Evolutionary conservation across 192 early-diverging fungal genomes (phyloP), one percentile per base, ranked within the genome.

Genomic region (Umbelopsis vinacea): DNA sequence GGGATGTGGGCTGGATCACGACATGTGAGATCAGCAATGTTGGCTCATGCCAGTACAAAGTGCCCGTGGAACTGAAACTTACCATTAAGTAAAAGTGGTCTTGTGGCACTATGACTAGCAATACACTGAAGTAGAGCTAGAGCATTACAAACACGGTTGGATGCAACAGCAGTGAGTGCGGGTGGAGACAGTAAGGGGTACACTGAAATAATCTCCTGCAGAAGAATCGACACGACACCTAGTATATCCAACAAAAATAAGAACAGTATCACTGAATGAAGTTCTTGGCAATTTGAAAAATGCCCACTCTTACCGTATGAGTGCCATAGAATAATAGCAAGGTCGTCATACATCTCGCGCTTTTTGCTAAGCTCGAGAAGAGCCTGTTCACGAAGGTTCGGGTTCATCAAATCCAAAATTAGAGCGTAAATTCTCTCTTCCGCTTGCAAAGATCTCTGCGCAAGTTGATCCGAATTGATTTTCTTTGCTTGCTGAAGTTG

Each of bases 241-340:
- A 23, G 26, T 45, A 63, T 46, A 68, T 19, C 33, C 9, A 8
- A 29, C 12, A 15, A 43, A 50, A 8, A 68, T 47, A 50, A 52
- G 11, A 21, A 23, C 0, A 1, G 26, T 52, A 15, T 33, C 26
- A 43, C 11, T 43, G 15, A 7, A 21, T 60, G n/a, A 4, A 35
- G 37, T 40, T 33, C 29, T 40, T n/a, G 55, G 4, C 46, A 38
- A 46, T 35, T 19, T 33, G 26, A 26, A 12, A n/a, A 10, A 53
- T 43, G 40, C 6, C 40, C 17, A 15, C 8, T 26, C 29, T 67
- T 81, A 92, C 93, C 97, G 83, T 92, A 97, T 17, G 95, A 92
- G 77, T 99, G 95, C 97, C 97, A 99, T 75, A 99, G 84, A 17
- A 96, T 93, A 9, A 97, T 90, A 11, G 96, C 97, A 71, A 99